A percentile compares a stretch with the other conserved stretches of the same genome.
Evolutionary conservation across 495 filamentous ascomycete species (phyloP).

Genomic region (Tuber indicum): DNA sequence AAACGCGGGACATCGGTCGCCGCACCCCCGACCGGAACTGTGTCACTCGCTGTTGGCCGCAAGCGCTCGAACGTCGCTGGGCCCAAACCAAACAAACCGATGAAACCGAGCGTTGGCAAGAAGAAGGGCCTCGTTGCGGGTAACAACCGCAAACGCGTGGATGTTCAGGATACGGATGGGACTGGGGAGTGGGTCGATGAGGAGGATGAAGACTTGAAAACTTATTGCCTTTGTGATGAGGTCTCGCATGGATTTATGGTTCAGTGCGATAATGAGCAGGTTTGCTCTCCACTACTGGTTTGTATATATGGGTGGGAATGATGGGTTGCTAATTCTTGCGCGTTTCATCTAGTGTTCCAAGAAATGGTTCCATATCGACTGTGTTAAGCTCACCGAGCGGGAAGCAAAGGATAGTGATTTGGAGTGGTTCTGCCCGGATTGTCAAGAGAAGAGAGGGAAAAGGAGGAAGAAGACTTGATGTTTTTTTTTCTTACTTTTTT

Average conservation of each 20-base stretch:
- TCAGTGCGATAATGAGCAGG: constrained; percentile 81
- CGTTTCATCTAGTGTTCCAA: constrained; percentile 53
- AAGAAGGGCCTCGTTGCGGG: constrained; percentile 33
- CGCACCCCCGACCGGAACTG: constrained; percentile 1
- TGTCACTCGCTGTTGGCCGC: constrained; percentile 7
- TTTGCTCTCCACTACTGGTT: constrained; percentile 49
- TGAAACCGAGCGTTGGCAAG: constrained; percentile 18
- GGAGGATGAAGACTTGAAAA: constrained; percentile 79
- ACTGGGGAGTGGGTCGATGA: constrained; percentile 63
- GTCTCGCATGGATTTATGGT: constrained; percentile 96
- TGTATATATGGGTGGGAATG: constrained; percentile 4
- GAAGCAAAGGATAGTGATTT: constrained; percentile 59
- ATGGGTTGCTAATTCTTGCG: constrained; percentile 30
- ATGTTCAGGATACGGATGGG: constrained; percentile 43
- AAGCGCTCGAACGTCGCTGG: constrained; percentile 29
- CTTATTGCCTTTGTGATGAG: constrained; percentile 85
- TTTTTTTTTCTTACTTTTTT: constrained; percentile 9
- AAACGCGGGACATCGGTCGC: constrained; percentile 27
- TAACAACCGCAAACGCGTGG: constrained; percentile 35
- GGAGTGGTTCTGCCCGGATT: constrained; percentile 87
- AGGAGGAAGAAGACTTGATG: constrained; percentile 36
- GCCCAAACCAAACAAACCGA: constrained; percentile 15
- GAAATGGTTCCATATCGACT: constrained; percentile 94
- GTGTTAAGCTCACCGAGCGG: constrained; percentile 68
- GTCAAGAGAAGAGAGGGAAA: constrained; percentile 35